phyloP scores from a whole-genome alignment of 148 eudicot species.

The Rhododendron vialii region DNA sequence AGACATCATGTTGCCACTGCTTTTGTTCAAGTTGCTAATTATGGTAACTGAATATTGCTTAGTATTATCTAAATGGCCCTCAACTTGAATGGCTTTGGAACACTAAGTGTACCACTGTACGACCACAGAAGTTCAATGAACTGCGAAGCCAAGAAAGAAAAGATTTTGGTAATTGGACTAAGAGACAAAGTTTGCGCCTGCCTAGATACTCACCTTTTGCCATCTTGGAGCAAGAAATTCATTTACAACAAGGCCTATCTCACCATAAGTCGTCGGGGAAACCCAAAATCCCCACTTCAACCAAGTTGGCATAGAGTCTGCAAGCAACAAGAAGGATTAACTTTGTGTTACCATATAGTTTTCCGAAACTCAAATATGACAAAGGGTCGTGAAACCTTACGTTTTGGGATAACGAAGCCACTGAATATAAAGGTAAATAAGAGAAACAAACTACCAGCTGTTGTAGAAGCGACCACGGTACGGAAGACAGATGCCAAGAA shows the following conservation, averaged over 20 bases:
- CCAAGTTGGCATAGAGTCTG: constrained; percentile 87
- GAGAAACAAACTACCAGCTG: constrained; percentile 38
- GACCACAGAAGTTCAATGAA: neutral
- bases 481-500: constrained; percentile 59
- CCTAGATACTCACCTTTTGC: constrained; percentile 45
- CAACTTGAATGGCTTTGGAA: neutral
- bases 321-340: constrained; percentile 16
- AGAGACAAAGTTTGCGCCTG: neutral
- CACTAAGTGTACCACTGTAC: neutral
- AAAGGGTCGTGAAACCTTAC: constrained; percentile 32
- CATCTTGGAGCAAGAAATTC: constrained; percentile 86
- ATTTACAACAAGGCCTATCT: constrained; percentile 66
- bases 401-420: constrained; percentile 62
- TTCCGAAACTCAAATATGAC: neutral
- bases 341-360: neutral
- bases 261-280: constrained; percentile 69
- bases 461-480: constrained; percentile 39
- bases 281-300: constrained; percentile 78
- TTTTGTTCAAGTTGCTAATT: neutral
- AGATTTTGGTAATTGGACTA: neutral
- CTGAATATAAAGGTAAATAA: constrained; percentile 44
- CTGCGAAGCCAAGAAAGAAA: neutral
- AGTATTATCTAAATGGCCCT: too few species aligned
- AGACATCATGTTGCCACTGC: neutral
- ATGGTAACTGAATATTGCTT: neutral